Base-by-base conservation (phyloP, 768 basidiomycete genomes). In the Baorangia bicolor region DNA sequence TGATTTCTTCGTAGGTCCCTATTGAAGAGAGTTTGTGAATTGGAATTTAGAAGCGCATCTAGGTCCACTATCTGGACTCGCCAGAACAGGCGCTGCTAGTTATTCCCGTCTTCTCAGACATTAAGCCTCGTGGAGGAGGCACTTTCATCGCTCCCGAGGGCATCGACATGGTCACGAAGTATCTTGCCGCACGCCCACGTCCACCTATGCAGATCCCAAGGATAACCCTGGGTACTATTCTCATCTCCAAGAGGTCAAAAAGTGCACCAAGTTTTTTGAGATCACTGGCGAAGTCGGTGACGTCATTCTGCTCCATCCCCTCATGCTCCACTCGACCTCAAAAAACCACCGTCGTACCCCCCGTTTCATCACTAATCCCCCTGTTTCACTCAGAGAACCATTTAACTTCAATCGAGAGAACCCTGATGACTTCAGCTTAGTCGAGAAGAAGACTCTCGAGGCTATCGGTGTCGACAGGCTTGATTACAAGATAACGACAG, bases 241-340 rank as follows among this genome's bases (percentile, higher is more conserved):
- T 21, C n/a, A 21, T 59, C 34, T 59, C 20, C 30, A 27, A 34
- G 35, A 42, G 35, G 58, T 42, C 45, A 38, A 53, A 30, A 39
- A 53, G 23, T n/a, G 34, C 10, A 28, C 20, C 13, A 37, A 21
- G 21, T 49, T 41, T 23, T 43, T 45, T n/a, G 39, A 45, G 38
- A 25, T 50, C 12, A 46, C 48, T n/a, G 21, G 48, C n/a, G 21
- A 45, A 28, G 27, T 59, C 0, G 14, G 18, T 13, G 31, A 48
- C 3, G 44, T 51, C 20, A 25, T 56, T 31, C 34, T 56, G 31
- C 27, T 48, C 8, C 45, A 31, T 5, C 46, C 18, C 18, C 45
- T 57, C 21, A 20, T 56, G 34, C 34, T 43, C 25, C 30, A 49
- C 28, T 34, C 28, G 18, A 34, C 39, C 35, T 48, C 40, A 18